phyloP scores from a whole-genome alignment of 345 rosid species.

The Populus simonii region DNA sequence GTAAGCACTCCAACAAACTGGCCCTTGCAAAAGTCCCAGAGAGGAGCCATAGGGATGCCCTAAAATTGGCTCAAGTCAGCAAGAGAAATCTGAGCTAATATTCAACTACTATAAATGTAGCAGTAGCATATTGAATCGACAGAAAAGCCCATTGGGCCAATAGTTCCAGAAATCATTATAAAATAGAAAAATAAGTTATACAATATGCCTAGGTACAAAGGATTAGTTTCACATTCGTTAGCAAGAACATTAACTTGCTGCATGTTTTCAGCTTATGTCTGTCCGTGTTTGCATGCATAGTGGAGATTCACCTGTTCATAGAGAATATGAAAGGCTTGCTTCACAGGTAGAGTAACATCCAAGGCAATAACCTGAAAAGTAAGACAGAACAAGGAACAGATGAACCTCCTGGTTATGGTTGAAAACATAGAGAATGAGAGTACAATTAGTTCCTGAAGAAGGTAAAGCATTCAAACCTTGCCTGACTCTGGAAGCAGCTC shows the following conservation, averaged over 20 bases:
- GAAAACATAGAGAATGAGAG: constrained; percentile 6
- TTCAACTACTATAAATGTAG: background rate
- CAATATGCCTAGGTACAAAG: background rate
- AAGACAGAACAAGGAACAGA: constrained; percentile 4
- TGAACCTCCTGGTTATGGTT: background rate
- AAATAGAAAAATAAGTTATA: background rate
- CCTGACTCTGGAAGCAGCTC: constrained; percentile 40
- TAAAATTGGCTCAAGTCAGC: constrained; percentile 24
- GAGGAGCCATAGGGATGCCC: constrained; percentile 85
- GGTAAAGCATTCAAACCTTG: constrained; percentile 35
- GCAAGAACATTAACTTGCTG: background rate
- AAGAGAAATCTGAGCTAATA: background rate
- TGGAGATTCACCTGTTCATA: constrained; percentile 76
- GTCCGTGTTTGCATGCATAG: background rate
- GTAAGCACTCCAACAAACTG: constrained; percentile 82
- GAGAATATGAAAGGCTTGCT: constrained; percentile 96
- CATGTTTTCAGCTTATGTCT: background rate
- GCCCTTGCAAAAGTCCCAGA: constrained; percentile 66
- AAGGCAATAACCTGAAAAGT: constrained; percentile 71
- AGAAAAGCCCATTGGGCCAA: background rate
- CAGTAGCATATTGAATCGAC: background rate
- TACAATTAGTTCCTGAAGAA: constrained; percentile 15
- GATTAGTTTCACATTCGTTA: background rate
- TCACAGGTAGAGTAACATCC: constrained; percentile 92
- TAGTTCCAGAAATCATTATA: background rate